Conservation (phyloP, 768 basidiomycete species). For the Paxillus ammoniavirescens region DNA sequence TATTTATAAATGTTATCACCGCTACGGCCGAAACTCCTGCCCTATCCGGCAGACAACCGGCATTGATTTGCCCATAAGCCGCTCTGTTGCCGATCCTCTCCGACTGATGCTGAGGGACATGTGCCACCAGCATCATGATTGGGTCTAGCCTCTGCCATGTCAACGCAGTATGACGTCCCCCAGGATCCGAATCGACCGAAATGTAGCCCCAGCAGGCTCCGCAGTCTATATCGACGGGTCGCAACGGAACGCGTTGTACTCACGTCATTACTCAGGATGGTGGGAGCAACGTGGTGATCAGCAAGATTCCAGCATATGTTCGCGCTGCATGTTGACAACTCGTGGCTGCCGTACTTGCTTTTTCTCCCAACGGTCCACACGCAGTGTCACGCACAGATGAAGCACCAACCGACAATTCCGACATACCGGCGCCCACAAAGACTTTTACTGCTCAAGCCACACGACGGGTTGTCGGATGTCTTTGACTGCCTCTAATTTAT, state of each 20-base stretch:
- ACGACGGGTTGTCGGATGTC: constrained; percentile 1
- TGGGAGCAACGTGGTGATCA: background rate
- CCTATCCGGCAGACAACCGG: constrained; percentile 1
- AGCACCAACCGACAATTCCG: constrained; percentile 5
- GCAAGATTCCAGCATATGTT: background rate
- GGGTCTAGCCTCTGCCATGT: background rate
- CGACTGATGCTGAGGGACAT: background rate
- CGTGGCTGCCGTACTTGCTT: constrained; percentile 6
- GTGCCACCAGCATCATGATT: background rate
- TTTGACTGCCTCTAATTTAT: background rate
- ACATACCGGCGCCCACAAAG: background rate
- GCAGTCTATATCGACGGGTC: too few relatives aligned
- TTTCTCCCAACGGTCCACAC: background rate
- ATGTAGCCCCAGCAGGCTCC: background rate
- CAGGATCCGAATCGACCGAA: too few relatives aligned
- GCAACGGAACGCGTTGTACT: background rate
- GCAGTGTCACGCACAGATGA: background rate
- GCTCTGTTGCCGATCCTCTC: constrained; percentile 7
- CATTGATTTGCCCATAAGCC: constrained; percentile 1
- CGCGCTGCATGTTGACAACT: background rate
- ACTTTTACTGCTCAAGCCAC: background rate
- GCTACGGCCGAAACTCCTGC: background rate
- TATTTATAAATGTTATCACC: constrained; percentile 21
- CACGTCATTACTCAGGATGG: background rate
- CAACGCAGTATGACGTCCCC: background rate